Percentiles rank a stretch among this genome's conserved stretches.
Evolutionary conservation across 495 filamentous ascomycete genomes (phyloP).

Genomic region (Alectoria sarmentosa): DNA sequence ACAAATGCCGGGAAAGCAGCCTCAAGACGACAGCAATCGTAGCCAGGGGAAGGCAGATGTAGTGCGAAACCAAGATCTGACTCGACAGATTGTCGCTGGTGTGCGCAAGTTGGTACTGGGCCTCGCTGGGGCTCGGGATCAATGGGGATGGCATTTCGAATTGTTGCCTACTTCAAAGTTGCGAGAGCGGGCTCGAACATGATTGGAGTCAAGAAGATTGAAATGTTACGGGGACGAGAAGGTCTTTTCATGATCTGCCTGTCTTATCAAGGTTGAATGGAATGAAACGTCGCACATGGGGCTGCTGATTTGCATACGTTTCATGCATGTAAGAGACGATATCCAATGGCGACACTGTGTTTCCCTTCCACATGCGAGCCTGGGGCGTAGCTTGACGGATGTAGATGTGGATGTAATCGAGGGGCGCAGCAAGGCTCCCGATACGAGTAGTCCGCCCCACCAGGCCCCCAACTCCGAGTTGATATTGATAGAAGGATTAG

Average conservation of each 20-base stretch:
- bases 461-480: too few species aligned
- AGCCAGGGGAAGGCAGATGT: conserved; percentile 3
- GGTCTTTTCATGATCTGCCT: not conserved
- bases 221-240: too few species aligned
- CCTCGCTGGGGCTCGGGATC: conserved; percentile 5
- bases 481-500: too few species aligned
- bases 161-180: not conserved
- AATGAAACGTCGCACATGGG: not conserved
- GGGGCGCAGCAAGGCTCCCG: too few species aligned
- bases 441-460: too few species aligned
- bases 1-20: not conserved
- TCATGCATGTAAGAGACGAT: not conserved
- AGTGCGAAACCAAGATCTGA: conserved; percentile 1
- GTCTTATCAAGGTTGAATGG: not conserved
- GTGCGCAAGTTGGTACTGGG: conserved; percentile 5
- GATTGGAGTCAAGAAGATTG: not conserved
- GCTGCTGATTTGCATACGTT: not conserved
- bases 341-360: not conserved
- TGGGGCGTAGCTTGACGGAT: too few species aligned
- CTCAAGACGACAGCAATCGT: not conserved
- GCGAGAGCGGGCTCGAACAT: not conserved
- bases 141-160: not conserved
- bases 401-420: too few species aligned
- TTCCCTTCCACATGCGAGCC: conserved; percentile 25
- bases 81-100: conserved; percentile 2